Evolutionary conservation across 2,329 filamentous ascomycete species (phyloP), one percentile per base, ranked within the genome.

Genomic region (Fusarium sp.): DNA sequence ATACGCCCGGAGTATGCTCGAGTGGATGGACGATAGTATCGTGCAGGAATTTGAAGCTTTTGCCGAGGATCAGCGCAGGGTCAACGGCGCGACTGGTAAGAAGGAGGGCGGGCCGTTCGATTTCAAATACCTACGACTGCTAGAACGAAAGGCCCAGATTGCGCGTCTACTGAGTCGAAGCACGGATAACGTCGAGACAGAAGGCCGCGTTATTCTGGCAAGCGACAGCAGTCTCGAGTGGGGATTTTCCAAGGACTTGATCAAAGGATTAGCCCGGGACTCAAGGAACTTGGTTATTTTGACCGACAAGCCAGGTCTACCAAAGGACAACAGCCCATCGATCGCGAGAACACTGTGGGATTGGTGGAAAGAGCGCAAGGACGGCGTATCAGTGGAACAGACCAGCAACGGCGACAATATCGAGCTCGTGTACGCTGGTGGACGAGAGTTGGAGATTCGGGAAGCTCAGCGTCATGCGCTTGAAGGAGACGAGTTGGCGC

Each of bases 21-120:
- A 99, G 73, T 99, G 95, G 95, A 98, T 99, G 93, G 93, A 98
- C 73, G 93, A 97, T 72, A 90, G 88, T 55, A 96, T 99, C 57
- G 90, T 96, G 38, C 88, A 93, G 51, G 94, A 98, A 70, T 96
- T 97, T 61, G 93, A 97, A 74, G 88, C 89, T 12, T 82, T 88
- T 43, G 85, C 83, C 2, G 85, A 86, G 62, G 80, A 77, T 4
- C 79, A 82, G 61, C 73, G 78, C 4, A 81, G 79, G 58, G 77
- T 80, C 7, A 80, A 80, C 10, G 76, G 78, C 0, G 75, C 80
- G 11, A 79, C 78, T 25, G 78, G 80, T 12, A 87, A 82, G 68
- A 85, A 84, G 61, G 80, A 81, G 32, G 83, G 81, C 2, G 91
- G 91, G 0, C 93, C 95, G 0, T 97, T 99, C 64, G 93, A 97